A percentile compares a stretch with the other conserved stretches of the same genome.
These are phyloP conservation scores for Venustampulla echinocandica DNA, from an alignment of 495 filamentous ascomycete genomes.

Conservation along the genomic window DNA sequence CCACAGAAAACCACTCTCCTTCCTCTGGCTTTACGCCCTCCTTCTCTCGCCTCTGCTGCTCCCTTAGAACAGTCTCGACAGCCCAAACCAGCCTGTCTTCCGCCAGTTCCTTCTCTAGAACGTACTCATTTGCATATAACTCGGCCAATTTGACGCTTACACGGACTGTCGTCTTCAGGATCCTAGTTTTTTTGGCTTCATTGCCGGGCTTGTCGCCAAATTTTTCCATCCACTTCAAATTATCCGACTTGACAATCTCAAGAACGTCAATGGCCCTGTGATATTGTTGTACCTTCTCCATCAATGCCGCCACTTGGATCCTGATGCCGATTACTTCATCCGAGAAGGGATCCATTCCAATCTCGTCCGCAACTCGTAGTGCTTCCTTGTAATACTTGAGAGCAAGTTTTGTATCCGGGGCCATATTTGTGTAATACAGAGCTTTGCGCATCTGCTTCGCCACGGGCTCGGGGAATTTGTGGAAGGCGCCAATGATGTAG, in stretches of 20 bases:
- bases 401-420: constrained; percentile 60
- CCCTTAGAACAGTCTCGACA: constrained; percentile 70
- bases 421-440: constrained; percentile 74
- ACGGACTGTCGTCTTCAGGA: constrained; percentile 63
- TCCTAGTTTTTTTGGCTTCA: constrained; percentile 56
- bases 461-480: constrained; percentile 72
- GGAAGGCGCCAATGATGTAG: constrained; percentile 55
- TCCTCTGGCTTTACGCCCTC: constrained; percentile 55
- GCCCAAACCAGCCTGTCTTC: constrained; percentile 71
- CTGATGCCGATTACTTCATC: constrained; percentile 87
- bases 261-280: constrained; percentile 62
- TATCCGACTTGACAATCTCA: constrained; percentile 53
- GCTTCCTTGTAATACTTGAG: constrained; percentile 75
- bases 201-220: constrained; percentile 41
- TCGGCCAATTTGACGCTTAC: constrained; percentile 75
- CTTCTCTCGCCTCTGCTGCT: constrained; percentile 55
- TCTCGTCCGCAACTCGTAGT: constrained; percentile 55
- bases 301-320: constrained; percentile 65
- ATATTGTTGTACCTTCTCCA: constrained; percentile 63
- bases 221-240: constrained; percentile 53
- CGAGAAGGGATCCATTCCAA: constrained; percentile 75
- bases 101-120: constrained; percentile 53
- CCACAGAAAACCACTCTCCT: constrained; percentile 64
- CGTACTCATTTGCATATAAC: constrained; percentile 56
- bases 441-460: constrained; percentile 75